Evolutionary conservation across 495 filamentous ascomycete species (phyloP).

Genomic region (Penicillium bialowiezense): DNA sequence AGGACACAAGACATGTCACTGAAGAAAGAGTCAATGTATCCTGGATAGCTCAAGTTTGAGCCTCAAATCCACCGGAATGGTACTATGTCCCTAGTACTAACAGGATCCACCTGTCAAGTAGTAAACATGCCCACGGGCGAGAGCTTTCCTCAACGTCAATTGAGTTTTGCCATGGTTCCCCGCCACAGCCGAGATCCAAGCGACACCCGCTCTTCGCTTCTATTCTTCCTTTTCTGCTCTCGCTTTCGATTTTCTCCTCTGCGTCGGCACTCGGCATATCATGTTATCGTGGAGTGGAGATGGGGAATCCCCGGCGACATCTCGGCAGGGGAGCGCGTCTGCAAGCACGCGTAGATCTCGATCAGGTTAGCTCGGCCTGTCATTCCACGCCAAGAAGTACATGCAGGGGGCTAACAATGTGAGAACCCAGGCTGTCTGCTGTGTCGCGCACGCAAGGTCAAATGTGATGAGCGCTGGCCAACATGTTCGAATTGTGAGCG

Average conservation of each 20-base stretch:
- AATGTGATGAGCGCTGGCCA: conserved; percentile 22
- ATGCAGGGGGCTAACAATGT: not conserved
- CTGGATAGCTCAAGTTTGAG: not conserved
- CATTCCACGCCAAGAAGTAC: conserved; percentile 1
- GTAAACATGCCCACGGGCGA: no score
- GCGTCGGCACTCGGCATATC: conserved; percentile 1
- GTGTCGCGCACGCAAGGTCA: conserved; percentile 20
- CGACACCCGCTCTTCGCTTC: conserved; percentile 15
- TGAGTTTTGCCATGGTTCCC: conserved; percentile 11
- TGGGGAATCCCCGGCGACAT: not conserved
- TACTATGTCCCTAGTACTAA: no score
- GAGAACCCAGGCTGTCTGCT: conserved; percentile 20
- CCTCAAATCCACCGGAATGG: not conserved
- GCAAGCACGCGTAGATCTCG: conserved; percentile 12
- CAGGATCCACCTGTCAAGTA: no score
- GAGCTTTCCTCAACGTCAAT: not conserved
- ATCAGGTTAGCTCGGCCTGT: conserved; percentile 14
- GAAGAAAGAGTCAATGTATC: no score
- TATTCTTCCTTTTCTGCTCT: not conserved
- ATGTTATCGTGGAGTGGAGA: conserved; percentile 17
- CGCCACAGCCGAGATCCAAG: conserved; percentile 15
- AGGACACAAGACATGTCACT: no score
- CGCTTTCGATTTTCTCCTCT: not conserved
- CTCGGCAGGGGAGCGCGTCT: not conserved
- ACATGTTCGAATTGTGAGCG: conserved; percentile 16